Base-by-base conservation (phyloP, 768 basidiomycete genomes). In the Amyloporia xantha region DNA sequence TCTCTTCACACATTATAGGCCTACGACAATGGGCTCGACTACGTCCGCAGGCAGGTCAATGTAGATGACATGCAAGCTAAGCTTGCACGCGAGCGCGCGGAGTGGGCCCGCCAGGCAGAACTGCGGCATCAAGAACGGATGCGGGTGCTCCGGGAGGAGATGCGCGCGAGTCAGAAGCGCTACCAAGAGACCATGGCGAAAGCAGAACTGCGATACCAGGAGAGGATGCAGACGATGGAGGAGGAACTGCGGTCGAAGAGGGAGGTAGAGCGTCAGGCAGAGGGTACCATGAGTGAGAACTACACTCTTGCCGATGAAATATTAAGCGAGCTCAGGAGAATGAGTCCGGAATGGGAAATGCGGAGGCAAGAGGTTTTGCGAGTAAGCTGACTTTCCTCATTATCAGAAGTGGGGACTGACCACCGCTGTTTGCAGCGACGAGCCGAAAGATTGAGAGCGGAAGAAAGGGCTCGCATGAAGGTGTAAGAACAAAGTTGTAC, bases 311-410 rank as follows among this genome's bases (percentile, higher is more conserved):
- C 77, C 2, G 71, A 76, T 35, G 73, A 77, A 36, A 71, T 84
- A 58, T 68, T 84, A 41, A 69, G 75, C 35, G 77, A 78, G 35
- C 69, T 85, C 49, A 68, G 76, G 48, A 67, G 72, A 35, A 62
- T 68, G 47, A 79, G 76, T 56, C 83, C 84, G 30, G 83, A 83
- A 51, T 82, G 82, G 76, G 74, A 77, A 52, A 70, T 69, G 19
- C 73, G 84, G 46, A 71, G 71, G 60, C 70, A 71, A 56, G 74
- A 73, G 47, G 71, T 71, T 3, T 66, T 76, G 53, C 68, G 73
- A 68, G 83, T 81, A 52, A 50, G 69, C 57, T 15, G 3, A n/a
- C 47, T 46, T 17, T 42, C 47, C 15, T 42, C 35, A 17, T 24
- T 20, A 23, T 27, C 25, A 26, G 51, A 52, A 30, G n/a, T 46